phyloP scores from a whole-genome alignment of 2,329 filamentous ascomycete species.

The Colletotrichum euphorbiae region DNA sequence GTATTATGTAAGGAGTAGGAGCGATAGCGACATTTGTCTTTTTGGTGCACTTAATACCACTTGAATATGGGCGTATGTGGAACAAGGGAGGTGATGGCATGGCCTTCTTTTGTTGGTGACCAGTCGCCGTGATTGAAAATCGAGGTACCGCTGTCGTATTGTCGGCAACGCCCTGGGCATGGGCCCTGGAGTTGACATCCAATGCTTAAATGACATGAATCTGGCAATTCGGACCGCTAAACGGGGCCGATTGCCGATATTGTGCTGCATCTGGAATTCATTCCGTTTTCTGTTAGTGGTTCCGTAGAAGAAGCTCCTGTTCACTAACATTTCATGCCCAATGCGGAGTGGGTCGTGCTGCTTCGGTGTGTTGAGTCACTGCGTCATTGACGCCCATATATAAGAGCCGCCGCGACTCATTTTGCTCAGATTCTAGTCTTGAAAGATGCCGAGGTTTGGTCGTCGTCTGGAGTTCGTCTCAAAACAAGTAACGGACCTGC shows the following conservation, averaged over 20 bases:
- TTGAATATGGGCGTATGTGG: no score
- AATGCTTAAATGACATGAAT: neutral
- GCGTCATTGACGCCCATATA: neutral
- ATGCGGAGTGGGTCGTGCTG: neutral
- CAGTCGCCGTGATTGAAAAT: no score
- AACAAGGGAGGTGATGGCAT: no score
- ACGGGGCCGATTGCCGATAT: neutral
- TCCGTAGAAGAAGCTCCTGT: neutral
- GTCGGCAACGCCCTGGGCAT: no score
- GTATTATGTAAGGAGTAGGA: conserved; percentile 8
- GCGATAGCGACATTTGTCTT: conserved; percentile 8
- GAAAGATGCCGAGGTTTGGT: fast-evolving
- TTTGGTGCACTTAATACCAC: neutral
- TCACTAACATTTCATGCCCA: neutral
- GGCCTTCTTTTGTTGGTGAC: neutral
- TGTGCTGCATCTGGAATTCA: no score
- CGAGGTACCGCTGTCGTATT: no score
- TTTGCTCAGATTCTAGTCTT: fast-evolving
- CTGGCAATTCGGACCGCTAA: neutral
- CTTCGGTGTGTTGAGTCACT: neutral
- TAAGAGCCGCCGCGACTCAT: neutral
- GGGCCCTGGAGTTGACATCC: neutral
- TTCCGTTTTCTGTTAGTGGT: neutral
- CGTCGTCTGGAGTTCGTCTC: neutral
- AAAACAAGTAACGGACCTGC: neutral